phyloP scores from a whole-genome alignment of 2,329 filamentous ascomycete species.

The Ustulina deusta region DNA sequence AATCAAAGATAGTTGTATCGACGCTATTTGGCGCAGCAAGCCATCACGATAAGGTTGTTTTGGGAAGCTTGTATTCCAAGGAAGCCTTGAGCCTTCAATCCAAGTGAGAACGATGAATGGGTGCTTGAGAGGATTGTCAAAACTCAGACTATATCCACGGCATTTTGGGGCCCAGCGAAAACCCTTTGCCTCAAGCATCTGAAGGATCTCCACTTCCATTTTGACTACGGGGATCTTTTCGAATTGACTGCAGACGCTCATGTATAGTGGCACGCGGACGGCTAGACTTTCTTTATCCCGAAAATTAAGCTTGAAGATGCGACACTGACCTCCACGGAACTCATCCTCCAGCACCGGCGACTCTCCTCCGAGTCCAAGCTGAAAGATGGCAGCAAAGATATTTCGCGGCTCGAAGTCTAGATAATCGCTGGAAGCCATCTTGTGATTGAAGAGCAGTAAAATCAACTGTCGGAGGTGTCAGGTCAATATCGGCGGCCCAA shows the following conservation, averaged over 20 bases:
- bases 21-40: conserved; percentile 23
- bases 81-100: conserved; percentile 7
- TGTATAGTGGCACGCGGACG: conserved; percentile 9
- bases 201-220: conserved; percentile 15
- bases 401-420: not conserved
- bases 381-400: conserved; percentile 17
- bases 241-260: not conserved
- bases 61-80: conserved; percentile 11
- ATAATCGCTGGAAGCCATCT: conserved; percentile 10
- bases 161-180: conserved; percentile 22
- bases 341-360: conserved; percentile 2
- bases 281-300: conserved; percentile 13
- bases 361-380: conserved; percentile 19
- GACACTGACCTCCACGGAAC: conserved; percentile 11
- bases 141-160: conserved; percentile 13
- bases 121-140: conserved; percentile 23
- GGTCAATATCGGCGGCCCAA: not conserved
- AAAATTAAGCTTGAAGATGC: conserved; percentile 19
- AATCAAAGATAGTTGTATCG: conserved; percentile 19
- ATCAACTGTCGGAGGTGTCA: not conserved
- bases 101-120: conserved; percentile 21
- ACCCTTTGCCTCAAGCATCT: conserved; percentile 17
- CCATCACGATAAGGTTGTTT: conserved; percentile 12
- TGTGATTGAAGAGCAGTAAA: not conserved
- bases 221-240: conserved; percentile 15